These are phyloP conservation scores for Aegilops umbellulata DNA, from an alignment of 176 grass and related monocot genomes.

Conservation along the genomic window DNA sequence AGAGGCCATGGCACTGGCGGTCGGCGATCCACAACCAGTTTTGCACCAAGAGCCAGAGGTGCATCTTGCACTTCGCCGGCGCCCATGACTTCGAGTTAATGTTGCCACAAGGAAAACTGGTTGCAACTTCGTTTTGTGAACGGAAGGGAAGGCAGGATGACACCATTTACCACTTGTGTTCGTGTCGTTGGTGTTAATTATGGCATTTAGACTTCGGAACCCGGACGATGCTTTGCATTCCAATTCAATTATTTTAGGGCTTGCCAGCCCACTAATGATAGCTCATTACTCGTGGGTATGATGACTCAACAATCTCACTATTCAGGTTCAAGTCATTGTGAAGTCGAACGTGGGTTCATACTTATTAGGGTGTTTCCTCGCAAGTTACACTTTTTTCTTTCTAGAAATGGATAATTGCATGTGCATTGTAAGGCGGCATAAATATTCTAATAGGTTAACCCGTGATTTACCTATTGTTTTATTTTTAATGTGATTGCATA, in stretches of 20 bases:
- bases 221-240: neutral
- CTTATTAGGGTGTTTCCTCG: neutral
- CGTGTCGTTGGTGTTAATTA: neutral
- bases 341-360: neutral
- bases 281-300: neutral
- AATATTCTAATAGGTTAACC: no score
- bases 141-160: neutral
- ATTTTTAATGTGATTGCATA: no score
- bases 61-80: no score
- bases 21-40: no score
- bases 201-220: neutral
- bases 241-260: neutral
- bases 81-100: no score
- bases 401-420: no score
- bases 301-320: neutral
- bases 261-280: neutral
- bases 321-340: neutral
- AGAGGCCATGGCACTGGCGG: no score
- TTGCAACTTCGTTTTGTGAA: slow-evolving; percentile 51
- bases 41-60: no score
- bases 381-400: neutral
- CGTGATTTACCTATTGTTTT: no score
- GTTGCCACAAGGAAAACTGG: slow-evolving; percentile 50
- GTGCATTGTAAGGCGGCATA: no score
- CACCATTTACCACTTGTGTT: neutral